Evolutionary conservation across 2,329 filamentous ascomycete species (phyloP).

Genomic region (Coniella vitis): DNA sequence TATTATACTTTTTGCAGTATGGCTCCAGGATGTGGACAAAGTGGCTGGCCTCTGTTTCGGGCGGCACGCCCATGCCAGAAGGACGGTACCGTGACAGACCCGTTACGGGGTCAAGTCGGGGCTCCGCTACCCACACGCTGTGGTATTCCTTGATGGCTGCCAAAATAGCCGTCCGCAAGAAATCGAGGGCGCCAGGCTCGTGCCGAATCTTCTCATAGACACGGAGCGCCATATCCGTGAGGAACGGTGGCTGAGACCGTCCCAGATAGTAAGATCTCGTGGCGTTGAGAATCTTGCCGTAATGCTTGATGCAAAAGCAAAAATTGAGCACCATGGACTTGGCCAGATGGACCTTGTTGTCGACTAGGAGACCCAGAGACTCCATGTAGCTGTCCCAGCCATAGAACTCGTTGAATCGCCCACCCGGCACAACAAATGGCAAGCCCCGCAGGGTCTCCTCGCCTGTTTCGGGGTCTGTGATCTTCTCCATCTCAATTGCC

Average conservation of each 20-base stretch:
- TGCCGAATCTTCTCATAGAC: conserved; percentile 92
- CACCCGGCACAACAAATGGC: conserved; percentile 95
- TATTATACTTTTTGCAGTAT: conserved; percentile 75
- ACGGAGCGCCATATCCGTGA: conserved; percentile 93
- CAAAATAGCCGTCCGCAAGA: conserved; percentile 70
- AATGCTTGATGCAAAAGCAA: conserved; percentile 96
- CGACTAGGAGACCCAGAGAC: conserved; percentile 79
- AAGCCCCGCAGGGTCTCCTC: conserved; percentile 68
- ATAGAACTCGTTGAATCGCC: conserved; percentile 96
- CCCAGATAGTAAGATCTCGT: conserved; percentile 93
- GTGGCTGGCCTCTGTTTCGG: conserved; percentile 83
- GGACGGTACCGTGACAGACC: conserved; percentile 82
- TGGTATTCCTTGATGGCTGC: conserved; percentile 97
- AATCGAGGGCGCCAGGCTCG: conserved; percentile 72
- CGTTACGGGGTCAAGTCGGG: conserved; percentile 68
- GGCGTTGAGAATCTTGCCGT: conserved; percentile 96
- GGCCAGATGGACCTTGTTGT: conserved; percentile 77
- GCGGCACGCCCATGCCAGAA: conserved; percentile 76
- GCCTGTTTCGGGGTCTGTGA: conserved; percentile 58
- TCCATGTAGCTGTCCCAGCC: conserved; percentile 99
- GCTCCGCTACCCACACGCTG: conserved; percentile 75
- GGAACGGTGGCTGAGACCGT: conserved; percentile 89
- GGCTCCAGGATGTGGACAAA: conserved; percentile 78
- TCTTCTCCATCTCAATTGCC: conserved; percentile 81
- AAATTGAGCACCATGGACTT: conserved; percentile 96